Conservation (phyloP, 2,329 filamentous ascomycete species). For the Diaporthe velutina region DNA sequence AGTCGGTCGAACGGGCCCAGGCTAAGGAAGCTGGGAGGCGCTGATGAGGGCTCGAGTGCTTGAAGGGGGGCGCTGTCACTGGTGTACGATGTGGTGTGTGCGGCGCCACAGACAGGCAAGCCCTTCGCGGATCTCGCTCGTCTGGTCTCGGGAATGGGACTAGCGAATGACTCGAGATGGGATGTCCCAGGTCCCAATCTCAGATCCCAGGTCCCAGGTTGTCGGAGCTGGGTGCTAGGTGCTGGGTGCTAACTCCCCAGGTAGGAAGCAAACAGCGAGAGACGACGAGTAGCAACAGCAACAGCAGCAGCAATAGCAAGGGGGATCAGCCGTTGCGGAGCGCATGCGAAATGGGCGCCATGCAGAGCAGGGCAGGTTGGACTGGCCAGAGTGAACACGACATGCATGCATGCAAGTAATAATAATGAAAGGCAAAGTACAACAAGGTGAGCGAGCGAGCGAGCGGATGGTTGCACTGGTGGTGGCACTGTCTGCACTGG, state of each 20-base stretch:
- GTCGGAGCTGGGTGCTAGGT: not conserved
- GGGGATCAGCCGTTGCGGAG: constrained; percentile 24
- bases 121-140: constrained; percentile 24
- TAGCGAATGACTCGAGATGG: constrained; percentile 23
- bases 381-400: constrained; percentile 15
- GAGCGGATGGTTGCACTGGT: constrained; percentile 5
- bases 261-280: not conserved
- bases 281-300: not conserved
- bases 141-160: constrained; percentile 17
- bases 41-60: not conserved
- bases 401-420: constrained; percentile 7
- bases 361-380: constrained; percentile 21
- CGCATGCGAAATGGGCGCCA: constrained; percentile 25
- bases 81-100: not conserved
- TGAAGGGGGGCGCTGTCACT: not conserved
- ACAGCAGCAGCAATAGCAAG: not conserved
- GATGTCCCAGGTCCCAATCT: constrained; percentile 11
- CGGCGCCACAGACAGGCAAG: not conserved
- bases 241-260: too few relatives aligned
- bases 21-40: not conserved
- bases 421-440: not conserved
- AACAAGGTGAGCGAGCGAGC: not conserved
- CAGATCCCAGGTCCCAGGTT: constrained; percentile 12
- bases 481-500: constrained; percentile 9
- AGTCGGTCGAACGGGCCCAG: not conserved